phyloP scores from a whole-genome alignment of 805 yeast genomes.

The Tetrapisispora arboricola region DNA sequence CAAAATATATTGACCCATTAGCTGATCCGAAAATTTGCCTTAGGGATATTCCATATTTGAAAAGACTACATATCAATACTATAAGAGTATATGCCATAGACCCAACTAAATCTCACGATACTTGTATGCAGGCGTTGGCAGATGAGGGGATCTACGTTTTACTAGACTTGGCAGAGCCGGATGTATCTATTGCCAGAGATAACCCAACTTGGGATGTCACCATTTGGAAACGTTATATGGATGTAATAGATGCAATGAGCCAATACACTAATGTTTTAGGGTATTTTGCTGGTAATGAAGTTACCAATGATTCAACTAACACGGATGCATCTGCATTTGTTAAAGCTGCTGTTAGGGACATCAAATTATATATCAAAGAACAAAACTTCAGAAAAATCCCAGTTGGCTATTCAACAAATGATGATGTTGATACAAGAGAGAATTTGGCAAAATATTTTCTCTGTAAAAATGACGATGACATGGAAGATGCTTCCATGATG shows the following conservation, averaged over 20 bases:
- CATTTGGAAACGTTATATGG: slow-evolving; percentile 65
- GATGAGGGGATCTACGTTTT: slow-evolving; percentile 88
- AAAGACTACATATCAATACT: slow-evolving; percentile 60
- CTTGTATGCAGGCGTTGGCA: slow-evolving; percentile 61
- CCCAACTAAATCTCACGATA: slow-evolving; percentile 59
- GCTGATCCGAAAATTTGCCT: slow-evolving; percentile 59
- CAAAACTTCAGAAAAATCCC: slow-evolving; percentile 66
- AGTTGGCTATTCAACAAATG: slow-evolving; percentile 89
- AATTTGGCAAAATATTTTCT: slow-evolving; percentile 74
- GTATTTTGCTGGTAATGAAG: slow-evolving; percentile 97
- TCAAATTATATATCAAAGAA: slow-evolving; percentile 59
- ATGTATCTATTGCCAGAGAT: slow-evolving; percentile 62
- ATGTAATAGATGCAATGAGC: slow-evolving; percentile 71
- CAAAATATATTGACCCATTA: slow-evolving; percentile 58
- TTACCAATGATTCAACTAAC: slow-evolving; percentile 70
- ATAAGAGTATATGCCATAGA: slow-evolving; percentile 82
- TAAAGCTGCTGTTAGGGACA: slow-evolving; percentile 91
- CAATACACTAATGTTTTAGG: slow-evolving; percentile 78
- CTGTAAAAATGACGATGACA: slow-evolving; percentile 32
- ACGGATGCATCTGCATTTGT: slow-evolving; percentile 90
- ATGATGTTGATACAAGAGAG: slow-evolving; percentile 72
- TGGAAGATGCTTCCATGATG: slow-evolving; percentile 34
- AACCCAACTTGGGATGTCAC: slow-evolving; percentile 69
- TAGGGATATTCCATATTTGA: slow-evolving; percentile 74
- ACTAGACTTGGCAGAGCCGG: slow-evolving; percentile 85